Evolutionary conservation across 139 green algal species (phyloP).

Genomic region (Tetraselmis striata): DNA sequence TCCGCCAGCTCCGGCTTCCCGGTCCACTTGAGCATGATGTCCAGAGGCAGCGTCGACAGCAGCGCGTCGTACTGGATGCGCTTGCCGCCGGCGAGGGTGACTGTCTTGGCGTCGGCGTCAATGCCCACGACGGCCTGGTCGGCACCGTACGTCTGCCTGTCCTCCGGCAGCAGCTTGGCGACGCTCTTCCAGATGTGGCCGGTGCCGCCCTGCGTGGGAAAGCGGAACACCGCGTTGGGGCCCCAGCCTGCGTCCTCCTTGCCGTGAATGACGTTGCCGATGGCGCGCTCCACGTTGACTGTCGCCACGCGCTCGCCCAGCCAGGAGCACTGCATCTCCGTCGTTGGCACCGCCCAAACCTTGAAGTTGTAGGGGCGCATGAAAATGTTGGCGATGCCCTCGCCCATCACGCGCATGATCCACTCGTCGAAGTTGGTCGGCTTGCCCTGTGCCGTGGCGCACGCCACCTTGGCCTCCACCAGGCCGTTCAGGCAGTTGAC

Average conservation of each 20-base stretch:
- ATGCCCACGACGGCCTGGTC: slow-evolving; percentile 45
- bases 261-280: slow-evolving; percentile 74
- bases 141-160: slow-evolving; percentile 40
- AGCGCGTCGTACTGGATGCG: slow-evolving; percentile 54
- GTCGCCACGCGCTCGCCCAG: slow-evolving; percentile 87
- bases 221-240: slow-evolving; percentile 84
- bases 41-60: slow-evolving; percentile 76
- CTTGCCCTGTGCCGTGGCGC: slow-evolving; percentile 47
- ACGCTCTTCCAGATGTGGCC: slow-evolving; percentile 86
- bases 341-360: slow-evolving; percentile 77
- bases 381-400: slow-evolving; percentile 85
- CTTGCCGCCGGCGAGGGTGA: slow-evolving; percentile 35
- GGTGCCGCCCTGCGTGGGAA: slow-evolving; percentile 76
- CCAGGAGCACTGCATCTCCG: slow-evolving; percentile 85
- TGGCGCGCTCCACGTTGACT: slow-evolving; percentile 76
- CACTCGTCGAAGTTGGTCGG: slow-evolving; percentile 90
- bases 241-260: slow-evolving; percentile 86
- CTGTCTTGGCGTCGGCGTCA: slow-evolving; percentile 61
- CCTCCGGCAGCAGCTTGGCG: slow-evolving; percentile 62
- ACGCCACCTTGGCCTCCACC: slow-evolving; percentile 75
- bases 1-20: slow-evolving; percentile 60
- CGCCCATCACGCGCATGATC: slow-evolving; percentile 82
- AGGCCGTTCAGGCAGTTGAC: slow-evolving; percentile 73
- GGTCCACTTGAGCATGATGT: slow-evolving; percentile 62
- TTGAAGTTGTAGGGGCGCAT: slow-evolving; percentile 97